Conservation (phyloP, 805 yeast species). For the Sugiyamaella qingdaonensis region DNA sequence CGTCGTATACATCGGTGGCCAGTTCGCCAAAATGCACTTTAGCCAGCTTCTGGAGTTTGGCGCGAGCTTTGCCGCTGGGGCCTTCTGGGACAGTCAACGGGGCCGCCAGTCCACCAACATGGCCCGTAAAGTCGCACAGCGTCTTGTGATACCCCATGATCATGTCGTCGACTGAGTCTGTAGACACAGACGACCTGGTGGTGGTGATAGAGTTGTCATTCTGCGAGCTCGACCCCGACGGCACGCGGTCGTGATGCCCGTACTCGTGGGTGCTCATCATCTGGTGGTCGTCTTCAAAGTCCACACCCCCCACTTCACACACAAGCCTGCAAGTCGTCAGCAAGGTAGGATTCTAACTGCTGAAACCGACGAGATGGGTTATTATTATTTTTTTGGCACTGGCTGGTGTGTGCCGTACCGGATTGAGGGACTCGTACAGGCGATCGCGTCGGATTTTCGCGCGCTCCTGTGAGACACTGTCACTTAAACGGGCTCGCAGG, state of each 20-base stretch:
- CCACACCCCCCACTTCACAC: too few species aligned
- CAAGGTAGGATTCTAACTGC: too few species aligned
- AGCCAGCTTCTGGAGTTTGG: slow-evolving; percentile 76
- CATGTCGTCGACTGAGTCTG: slow-evolving; percentile 10
- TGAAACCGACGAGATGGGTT: too few species aligned
- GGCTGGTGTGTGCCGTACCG: too few species aligned
- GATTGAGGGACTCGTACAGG: too few species aligned
- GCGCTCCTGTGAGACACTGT: too few species aligned
- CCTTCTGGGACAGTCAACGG: slow-evolving; percentile 2
- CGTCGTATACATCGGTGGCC: slow-evolving; percentile 93
- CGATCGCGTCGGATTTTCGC: too few species aligned
- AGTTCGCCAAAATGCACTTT: slow-evolving; percentile 79
- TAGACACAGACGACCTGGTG: slow-evolving; percentile 4
- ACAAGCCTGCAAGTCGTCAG: too few species aligned
- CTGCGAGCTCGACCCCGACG: neutral
- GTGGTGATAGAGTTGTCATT: slow-evolving; percentile 2
- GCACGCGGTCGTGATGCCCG: neutral
- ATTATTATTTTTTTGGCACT: too few species aligned
- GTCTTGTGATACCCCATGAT: slow-evolving; percentile 13
- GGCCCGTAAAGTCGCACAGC: slow-evolving; percentile 18
- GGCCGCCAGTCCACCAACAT: neutral
- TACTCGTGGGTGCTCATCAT: too few species aligned
- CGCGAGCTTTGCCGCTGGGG: slow-evolving; percentile 59
- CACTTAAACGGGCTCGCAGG: too few species aligned
- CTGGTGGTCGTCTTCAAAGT: too few species aligned